Conservation (phyloP, 192 early-diverging fungal genomes). For the Backusella liffmaniae region DNA sequence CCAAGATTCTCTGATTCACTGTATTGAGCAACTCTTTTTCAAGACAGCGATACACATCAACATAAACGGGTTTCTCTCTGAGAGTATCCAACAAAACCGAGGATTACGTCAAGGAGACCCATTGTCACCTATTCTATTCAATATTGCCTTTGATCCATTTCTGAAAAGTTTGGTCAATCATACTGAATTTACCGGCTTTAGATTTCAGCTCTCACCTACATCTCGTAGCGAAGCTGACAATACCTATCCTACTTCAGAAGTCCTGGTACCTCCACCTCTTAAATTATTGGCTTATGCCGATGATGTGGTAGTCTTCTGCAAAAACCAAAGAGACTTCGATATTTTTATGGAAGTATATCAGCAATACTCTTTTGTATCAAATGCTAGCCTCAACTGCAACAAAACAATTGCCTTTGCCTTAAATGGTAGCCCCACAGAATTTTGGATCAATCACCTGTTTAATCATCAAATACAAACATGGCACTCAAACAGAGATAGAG, state of each 20-base stretch:
- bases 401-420: slow-evolving; percentile 24
- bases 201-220: background rate
- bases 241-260: background rate
- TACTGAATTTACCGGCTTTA: background rate
- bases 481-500: background rate
- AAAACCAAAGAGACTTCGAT: slow-evolving; percentile 4
- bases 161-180: background rate
- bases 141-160: slow-evolving; percentile 1
- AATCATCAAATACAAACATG: background rate
- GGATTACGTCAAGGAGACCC: slow-evolving; percentile 39
- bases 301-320: slow-evolving; percentile 20
- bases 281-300: slow-evolving; percentile 28
- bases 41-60: no score
- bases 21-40: background rate
- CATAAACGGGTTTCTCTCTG: no score
- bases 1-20: background rate
- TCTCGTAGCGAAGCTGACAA: background rate
- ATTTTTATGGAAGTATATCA: background rate
- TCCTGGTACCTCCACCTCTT: background rate
- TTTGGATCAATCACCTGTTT: background rate
- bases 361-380: slow-evolving; percentile 9
- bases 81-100: slow-evolving; percentile 16
- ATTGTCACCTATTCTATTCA: slow-evolving; percentile 31
- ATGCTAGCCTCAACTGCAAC: slow-evolving; percentile 24
- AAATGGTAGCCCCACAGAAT: background rate